Evolutionary conservation across 2,329 filamentous ascomycete species (phyloP).

Genomic region (Colletotrichum cuscutae): DNA sequence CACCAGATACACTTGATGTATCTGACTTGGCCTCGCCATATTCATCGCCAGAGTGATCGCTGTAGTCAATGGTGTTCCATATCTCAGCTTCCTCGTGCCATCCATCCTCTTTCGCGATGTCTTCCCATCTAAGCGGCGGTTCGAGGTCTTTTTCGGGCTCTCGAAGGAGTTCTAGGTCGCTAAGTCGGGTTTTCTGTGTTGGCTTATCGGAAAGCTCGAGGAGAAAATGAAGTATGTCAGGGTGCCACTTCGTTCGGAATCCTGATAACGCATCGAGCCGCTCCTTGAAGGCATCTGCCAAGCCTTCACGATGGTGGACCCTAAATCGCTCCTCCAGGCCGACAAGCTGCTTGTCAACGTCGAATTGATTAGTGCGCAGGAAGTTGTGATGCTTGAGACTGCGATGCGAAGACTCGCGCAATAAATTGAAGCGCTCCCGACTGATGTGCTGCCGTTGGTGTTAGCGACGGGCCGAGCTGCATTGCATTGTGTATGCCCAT

Average conservation of each 20-base stretch:
- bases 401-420: slow-evolving; percentile 61
- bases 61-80: slow-evolving; percentile 78
- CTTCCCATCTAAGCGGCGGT: slow-evolving; percentile 76
- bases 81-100: slow-evolving; percentile 74
- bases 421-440: slow-evolving; percentile 51
- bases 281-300: slow-evolving; percentile 76
- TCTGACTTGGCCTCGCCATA: slow-evolving; percentile 50
- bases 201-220: slow-evolving; percentile 86
- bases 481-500: slow-evolving; percentile 10
- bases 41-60: slow-evolving; percentile 72
- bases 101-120: slow-evolving; percentile 81
- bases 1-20: slow-evolving; percentile 44
- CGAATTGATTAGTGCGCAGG: slow-evolving; percentile 79
- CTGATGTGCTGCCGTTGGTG: slow-evolving; percentile 38
- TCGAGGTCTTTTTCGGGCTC: slow-evolving; percentile 54
- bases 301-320: slow-evolving; percentile 79
- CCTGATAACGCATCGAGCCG: slow-evolving; percentile 68
- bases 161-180: slow-evolving; percentile 67
- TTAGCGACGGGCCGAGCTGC: slow-evolving; percentile 12
- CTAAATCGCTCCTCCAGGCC: slow-evolving; percentile 89
- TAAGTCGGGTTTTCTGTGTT: slow-evolving; percentile 73
- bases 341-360: slow-evolving; percentile 71
- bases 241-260: slow-evolving; percentile 71
- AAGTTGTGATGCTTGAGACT: slow-evolving; percentile 65
- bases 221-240: slow-evolving; percentile 82